Conservation (phyloP, 2,329 filamentous ascomycete genomes). For the Myotisia sp. region DNA sequence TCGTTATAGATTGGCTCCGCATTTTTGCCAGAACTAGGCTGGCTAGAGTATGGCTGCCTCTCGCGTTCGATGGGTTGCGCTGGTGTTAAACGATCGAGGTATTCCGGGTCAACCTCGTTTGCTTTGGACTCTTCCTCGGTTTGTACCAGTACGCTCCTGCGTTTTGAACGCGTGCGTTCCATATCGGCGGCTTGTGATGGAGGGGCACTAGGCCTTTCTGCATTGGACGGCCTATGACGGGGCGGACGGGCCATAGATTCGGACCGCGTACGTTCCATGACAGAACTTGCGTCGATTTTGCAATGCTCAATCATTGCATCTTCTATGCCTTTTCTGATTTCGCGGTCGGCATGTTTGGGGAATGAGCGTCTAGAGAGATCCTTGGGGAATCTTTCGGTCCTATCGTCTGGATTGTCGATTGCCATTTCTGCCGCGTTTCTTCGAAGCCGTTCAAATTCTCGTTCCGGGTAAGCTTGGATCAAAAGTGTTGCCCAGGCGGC, state of each 20-base stretch:
- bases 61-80: conserved; percentile 46
- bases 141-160: no score
- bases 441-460: conserved; percentile 56
- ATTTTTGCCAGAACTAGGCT: no score
- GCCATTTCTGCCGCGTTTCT: conserved; percentile 56
- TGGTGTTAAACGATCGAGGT: no score
- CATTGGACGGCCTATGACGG: no score
- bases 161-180: no score
- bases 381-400: conserved; percentile 61
- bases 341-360: conserved; percentile 44
- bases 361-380: conserved; percentile 62
- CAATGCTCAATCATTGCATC: conserved; percentile 43
- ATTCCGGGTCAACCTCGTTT: no score
- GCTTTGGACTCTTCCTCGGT: no score
- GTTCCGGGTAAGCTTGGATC: conserved; percentile 61
- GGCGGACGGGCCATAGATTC: no score
- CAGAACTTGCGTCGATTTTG: conserved; percentile 33
- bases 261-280: conserved; percentile 23
- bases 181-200: conserved; percentile 4
- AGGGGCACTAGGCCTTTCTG: conserved; percentile 1
- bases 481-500: conserved; percentile 57
- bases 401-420: conserved; percentile 51
- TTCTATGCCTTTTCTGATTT: conserved; percentile 46
- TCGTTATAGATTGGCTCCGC: no score
- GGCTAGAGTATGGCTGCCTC: conserved; percentile 53